Conservation (phyloP, 164 flowering plant species). For the grape (Vitis vinifera) region ASM3070453v1 NC_081813.1:9386501-9387000, state of each 20-base stretch:
- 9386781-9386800: too few relatives aligned
- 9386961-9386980: constrained; percentile 42
- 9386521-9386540: constrained; percentile 46
- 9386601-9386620: constrained; percentile 37
- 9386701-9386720: constrained; percentile 55
- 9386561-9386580: constrained; percentile 46
- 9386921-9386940: constrained; percentile 58
- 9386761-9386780: constrained; percentile 32
- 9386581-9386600: constrained; percentile 31
- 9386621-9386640: constrained; percentile 19
- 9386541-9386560: constrained; percentile 56
- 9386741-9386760: constrained; percentile 38
- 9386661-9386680: constrained; percentile 79
- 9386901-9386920: constrained; percentile 67
- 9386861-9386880: constrained; percentile 75
- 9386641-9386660: constrained; percentile 62
- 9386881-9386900: constrained; percentile 59
- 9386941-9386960: constrained; percentile 44
- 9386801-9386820: constrained; percentile 75
- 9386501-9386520: constrained; percentile 50
- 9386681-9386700: constrained; percentile 70
- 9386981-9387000: constrained; percentile 52
- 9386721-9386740: constrained; percentile 38
- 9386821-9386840: constrained; percentile 51
- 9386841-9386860: constrained; percentile 77